Conservation (phyloP, 257 asterid genomes). For the Solanum chiquidenum region DNA sequence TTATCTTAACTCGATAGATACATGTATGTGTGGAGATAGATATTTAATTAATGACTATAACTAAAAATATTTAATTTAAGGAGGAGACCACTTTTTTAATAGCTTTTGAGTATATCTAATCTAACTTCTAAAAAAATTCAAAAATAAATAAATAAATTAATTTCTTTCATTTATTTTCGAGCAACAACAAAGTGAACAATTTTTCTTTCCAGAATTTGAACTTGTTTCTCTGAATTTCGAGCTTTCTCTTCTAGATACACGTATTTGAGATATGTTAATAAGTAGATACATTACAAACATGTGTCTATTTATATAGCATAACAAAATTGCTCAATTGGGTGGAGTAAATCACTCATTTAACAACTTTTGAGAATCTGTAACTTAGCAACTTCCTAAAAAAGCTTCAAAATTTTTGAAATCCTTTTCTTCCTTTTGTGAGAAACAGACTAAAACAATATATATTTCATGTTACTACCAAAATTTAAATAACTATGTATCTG, state of each 20-base stretch:
- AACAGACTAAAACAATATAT: no score
- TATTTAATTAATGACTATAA: no score
- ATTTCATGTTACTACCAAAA: no score
- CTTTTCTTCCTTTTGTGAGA: neutral
- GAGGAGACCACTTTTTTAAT: neutral
- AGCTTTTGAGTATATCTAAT: no score
- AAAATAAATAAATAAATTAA: no score
- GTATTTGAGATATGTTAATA: neutral
- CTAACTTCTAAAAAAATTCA: no score
- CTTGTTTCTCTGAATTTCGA: no score
- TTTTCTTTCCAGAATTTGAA: no score
- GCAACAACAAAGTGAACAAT: neutral
- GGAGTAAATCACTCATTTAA: neutral
- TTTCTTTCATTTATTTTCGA: neutral
- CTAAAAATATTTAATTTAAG: neutral
- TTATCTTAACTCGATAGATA: no score
- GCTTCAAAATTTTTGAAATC: no score
- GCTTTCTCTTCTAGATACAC: no score
- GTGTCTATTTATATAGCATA: neutral
- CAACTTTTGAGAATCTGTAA: neutral
- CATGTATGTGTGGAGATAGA: neutral
- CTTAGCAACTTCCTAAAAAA: neutral
- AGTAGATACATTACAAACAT: no score
- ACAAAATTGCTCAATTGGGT: neutral
- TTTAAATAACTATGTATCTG: neutral